Conservation (phyloP, 2,329 filamentous ascomycete species). For the Pseudophaeomoniella oleicola region DNA sequence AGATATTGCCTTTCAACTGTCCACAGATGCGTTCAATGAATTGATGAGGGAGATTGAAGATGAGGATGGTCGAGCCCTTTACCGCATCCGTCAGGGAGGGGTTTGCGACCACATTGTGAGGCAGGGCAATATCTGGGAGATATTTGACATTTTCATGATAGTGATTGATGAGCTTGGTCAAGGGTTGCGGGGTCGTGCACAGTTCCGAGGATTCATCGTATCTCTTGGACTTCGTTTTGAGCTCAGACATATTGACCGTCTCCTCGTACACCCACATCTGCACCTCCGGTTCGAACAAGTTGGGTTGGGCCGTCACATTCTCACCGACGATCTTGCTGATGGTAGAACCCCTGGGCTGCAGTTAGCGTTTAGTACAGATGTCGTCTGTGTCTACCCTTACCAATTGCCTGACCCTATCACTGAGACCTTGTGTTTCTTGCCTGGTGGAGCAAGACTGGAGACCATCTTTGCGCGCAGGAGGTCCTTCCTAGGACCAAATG, state of each 20-base stretch:
- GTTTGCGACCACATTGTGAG: slow-evolving; percentile 69
- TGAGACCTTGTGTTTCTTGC: slow-evolving; percentile 79
- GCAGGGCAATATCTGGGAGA: slow-evolving; percentile 74
- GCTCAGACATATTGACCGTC: slow-evolving; percentile 43
- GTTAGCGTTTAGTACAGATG: slow-evolving; percentile 2
- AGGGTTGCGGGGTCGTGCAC: slow-evolving; percentile 60
- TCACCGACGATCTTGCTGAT: slow-evolving; percentile 96
- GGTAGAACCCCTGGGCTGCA: slow-evolving; percentile 64
- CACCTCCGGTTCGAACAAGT: slow-evolving; percentile 75
- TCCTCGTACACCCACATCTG: slow-evolving; percentile 99
- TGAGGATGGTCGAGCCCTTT: slow-evolving; percentile 68
- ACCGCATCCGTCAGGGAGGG: slow-evolving; percentile 68
- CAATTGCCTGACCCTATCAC: slow-evolving; percentile 95
- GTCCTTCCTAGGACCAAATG: slow-evolving; percentile 6
- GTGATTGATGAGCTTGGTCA: slow-evolving; percentile 81
- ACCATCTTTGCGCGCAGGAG: slow-evolving; percentile 24
- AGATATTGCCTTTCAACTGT: slow-evolving; percentile 71
- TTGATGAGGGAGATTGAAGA: slow-evolving; percentile 95
- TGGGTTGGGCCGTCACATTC: slow-evolving; percentile 63
- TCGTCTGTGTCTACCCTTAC: slow-evolving; percentile 31
- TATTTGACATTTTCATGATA: slow-evolving; percentile 97
- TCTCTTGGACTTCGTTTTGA: slow-evolving; percentile 57
- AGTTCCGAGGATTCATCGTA: slow-evolving; percentile 47
- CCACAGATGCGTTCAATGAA: slow-evolving; percentile 83
- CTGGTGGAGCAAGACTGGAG: slow-evolving; percentile 33